Evolutionary conservation across 1,284 basidiomycete genomes (phyloP).

Genomic region (Ganoderma sinense): DNA sequence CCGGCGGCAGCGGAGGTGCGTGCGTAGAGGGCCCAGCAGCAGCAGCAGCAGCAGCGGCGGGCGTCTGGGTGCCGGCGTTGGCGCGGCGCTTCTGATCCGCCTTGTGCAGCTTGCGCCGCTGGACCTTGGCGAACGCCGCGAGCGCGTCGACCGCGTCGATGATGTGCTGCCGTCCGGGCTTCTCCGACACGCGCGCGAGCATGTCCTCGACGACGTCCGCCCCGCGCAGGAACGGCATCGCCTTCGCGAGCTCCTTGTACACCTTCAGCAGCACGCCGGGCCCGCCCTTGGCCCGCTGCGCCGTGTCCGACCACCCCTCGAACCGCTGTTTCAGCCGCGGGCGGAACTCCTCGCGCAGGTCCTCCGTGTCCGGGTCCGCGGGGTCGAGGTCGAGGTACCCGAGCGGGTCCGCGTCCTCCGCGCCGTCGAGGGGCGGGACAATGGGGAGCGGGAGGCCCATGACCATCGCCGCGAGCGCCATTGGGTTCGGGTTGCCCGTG

Average conservation of each 20-base stretch:
- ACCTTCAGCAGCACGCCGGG: slow-evolving; percentile 44
- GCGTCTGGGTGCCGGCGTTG: slow-evolving; percentile 9
- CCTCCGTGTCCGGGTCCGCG: slow-evolving; percentile 62
- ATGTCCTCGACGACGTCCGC: slow-evolving; percentile 63
- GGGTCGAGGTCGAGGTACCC: slow-evolving; percentile 60
- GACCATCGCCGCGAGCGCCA: slow-evolving; percentile 73
- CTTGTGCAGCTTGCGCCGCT: slow-evolving; percentile 45
- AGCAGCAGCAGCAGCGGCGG: background rate
- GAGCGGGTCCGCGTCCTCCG: slow-evolving; percentile 49
- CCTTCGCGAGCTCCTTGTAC: slow-evolving; percentile 50
- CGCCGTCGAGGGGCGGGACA: slow-evolving; percentile 40
- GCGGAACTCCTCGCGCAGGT: slow-evolving; percentile 63
- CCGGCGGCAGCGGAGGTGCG: background rate
- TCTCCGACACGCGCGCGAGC: slow-evolving; percentile 55
- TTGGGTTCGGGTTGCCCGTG: slow-evolving; percentile 49
- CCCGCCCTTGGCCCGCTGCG: slow-evolving; percentile 45
- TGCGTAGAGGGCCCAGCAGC: background rate
- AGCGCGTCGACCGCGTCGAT: slow-evolving; percentile 58
- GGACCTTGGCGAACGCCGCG: slow-evolving; percentile 55
- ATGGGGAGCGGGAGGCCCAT: slow-evolving; percentile 68
- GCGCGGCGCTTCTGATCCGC: slow-evolving; percentile 28
- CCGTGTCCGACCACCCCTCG: slow-evolving; percentile 58
- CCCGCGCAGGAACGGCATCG: slow-evolving; percentile 63
- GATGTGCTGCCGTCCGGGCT: slow-evolving; percentile 59
- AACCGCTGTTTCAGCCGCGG: slow-evolving; percentile 63